A percentile compares a stretch with the other conserved stretches of the same genome.
phyloP scores from a whole-genome alignment of 202 grass and related monocot genomes.

The Brachypodium distachyon region DNA sequence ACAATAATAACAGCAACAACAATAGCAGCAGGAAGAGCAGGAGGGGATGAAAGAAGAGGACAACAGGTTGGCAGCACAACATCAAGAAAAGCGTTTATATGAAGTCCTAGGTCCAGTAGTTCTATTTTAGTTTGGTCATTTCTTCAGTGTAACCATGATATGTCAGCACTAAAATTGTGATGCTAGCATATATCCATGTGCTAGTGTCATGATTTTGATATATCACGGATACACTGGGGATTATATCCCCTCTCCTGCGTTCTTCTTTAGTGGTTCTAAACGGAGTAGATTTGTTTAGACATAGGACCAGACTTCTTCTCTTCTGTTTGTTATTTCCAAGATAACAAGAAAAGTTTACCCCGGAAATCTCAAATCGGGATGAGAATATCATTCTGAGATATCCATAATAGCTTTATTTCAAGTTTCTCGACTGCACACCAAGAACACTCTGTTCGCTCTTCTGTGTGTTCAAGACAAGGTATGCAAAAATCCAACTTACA shows the following conservation, averaged over 20 bases:
- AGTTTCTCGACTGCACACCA: background rate
- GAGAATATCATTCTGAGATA: background rate
- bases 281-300: constrained; percentile 44
- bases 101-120: constrained; percentile 42
- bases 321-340: constrained; percentile 11
- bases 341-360: constrained; percentile 19
- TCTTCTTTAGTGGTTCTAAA: constrained; percentile 27
- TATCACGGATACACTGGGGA: constrained; percentile 62
- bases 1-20: constrained; percentile 7
- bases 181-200: constrained; percentile 9
- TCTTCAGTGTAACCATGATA: constrained; percentile 83
- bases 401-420: background rate
- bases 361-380: constrained; percentile 12
- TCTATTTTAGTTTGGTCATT: constrained; percentile 20
- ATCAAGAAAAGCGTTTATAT: constrained; percentile 31
- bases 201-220: constrained; percentile 31
- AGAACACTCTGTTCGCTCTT: background rate
- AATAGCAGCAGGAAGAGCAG: constrained; percentile 40
- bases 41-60: constrained; percentile 29
- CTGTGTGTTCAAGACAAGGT: background rate
- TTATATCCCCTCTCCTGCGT: constrained; percentile 17
- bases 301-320: constrained; percentile 53
- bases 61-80: background rate
- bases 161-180: constrained; percentile 24
- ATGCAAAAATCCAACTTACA: background rate